Evolutionary conservation across 1,139 yeast species (phyloP).

Genomic region (Yamadazyma buinensis): DNA sequence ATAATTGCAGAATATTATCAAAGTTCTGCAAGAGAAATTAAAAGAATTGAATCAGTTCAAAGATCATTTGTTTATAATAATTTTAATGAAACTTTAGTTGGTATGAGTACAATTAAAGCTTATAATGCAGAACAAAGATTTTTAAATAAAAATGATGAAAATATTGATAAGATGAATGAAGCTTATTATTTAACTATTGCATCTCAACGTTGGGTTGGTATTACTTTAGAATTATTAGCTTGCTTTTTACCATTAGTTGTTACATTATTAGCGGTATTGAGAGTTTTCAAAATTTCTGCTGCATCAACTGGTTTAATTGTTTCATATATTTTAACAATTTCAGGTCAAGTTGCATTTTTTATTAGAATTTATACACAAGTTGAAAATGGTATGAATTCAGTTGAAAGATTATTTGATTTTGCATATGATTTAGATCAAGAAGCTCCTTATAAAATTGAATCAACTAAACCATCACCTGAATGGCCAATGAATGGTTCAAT

Average conservation of each 20-base stretch:
- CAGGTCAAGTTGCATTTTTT: conserved; percentile 48
- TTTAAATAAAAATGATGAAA: conserved; percentile 41
- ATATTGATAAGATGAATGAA: conserved; percentile 67
- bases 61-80: conserved; percentile 76
- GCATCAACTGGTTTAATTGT: conserved; percentile 72
- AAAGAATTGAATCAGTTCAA: conserved; percentile 74
- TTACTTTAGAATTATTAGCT: conserved; percentile 61
- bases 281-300: conserved; percentile 61
- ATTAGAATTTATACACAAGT: conserved; percentile 63
- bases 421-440: conserved; percentile 48
- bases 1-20: conserved; percentile 50
- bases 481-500: conserved; percentile 52
- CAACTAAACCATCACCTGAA: conserved; percentile 49
- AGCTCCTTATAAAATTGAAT: conserved; percentile 47
- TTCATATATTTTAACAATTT: conserved; percentile 55
- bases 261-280: conserved; percentile 61
- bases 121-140: conserved; percentile 53
- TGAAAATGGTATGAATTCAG: conserved; percentile 83
- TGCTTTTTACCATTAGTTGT: conserved; percentile 46
- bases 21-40: conserved; percentile 74
- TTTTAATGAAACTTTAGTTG: conserved; percentile 72
- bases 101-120: conserved; percentile 68
- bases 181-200: conserved; percentile 68
- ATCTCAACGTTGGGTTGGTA: conserved; percentile 77
- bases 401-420: conserved; percentile 72